Conservation (phyloP, 305 asterid genomes). For the Caryopteris hybrid region DNA sequence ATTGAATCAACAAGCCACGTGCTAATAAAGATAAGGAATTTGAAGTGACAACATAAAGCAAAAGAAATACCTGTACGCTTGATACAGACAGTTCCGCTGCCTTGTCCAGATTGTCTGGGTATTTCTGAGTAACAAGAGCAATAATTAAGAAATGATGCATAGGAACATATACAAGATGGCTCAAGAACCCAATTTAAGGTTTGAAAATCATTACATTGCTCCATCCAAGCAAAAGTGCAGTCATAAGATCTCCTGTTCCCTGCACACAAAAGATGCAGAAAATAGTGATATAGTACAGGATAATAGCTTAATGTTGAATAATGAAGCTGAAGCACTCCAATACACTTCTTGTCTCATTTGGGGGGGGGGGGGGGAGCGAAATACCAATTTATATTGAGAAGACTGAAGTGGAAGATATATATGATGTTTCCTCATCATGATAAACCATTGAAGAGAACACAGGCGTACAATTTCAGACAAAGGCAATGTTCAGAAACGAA, state of each 20-base stretch:
- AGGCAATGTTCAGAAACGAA: neutral
- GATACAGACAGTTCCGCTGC: constrained; percentile 94
- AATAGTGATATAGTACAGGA: constrained; percentile 1
- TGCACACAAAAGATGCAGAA: constrained; percentile 31
- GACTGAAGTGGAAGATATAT: neutral
- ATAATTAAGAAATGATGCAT: constrained; percentile 15
- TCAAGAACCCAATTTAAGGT: constrained; percentile 9
- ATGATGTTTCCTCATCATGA: neutral
- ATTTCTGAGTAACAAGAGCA: constrained; percentile 49
- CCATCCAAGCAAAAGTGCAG: constrained; percentile 97
- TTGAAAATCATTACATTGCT: constrained; percentile 65
- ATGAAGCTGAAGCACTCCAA: neutral
- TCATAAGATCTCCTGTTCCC: constrained; percentile 97
- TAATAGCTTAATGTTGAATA: constrained; percentile 8
- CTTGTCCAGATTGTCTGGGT: constrained; percentile 73
- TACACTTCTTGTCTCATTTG: neutral
- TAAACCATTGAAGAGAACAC: neutral
- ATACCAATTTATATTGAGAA: neutral
- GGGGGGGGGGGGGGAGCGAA: no score
- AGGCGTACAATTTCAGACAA: neutral
- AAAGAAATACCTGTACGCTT: constrained; percentile 68
- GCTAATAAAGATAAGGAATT: neutral
- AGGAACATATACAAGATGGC: constrained; percentile 2
- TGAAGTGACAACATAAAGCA: neutral
- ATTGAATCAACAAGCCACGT: neutral